Evolutionary conservation across 148 eudicot species (phyloP), one percentile per base, ranked within the genome.

Genomic region (Cornus kousa): DNA sequence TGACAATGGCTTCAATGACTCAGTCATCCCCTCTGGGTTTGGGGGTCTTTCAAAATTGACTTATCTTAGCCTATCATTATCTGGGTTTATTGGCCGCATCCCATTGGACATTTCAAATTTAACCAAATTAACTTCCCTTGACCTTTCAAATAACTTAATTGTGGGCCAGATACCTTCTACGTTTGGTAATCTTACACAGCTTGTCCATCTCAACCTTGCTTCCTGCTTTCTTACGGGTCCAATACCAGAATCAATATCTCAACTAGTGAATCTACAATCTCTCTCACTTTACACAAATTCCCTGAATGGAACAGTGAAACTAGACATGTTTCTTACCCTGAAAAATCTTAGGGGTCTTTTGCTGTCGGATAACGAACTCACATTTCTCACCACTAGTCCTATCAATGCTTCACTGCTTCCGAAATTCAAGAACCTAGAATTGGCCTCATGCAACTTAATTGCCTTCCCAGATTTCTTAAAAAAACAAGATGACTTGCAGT

Each of bases 401-500:
- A 1, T 0, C 20, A 67, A 35, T 8, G 50, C 50, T 53, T 59
- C 6, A 11, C 48, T 73, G n/a, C 43, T 66, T 24, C 37, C 79
- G 7, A 19, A 67, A 9, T 28, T 77, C 16, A 19, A 19, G 31
- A 0, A 0, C 1, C 28, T 76, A 9, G 11, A 17, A 31, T 8
- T 76, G 76, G 10, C 24, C 37, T 5, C 77, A 74, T 82, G 85
- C 79, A 78, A 82, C 74, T 57, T 82, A 53, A 74, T 2, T 9
- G 79, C 46, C 20, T 60, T 82, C 70, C 81, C 81, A 3, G 10
- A 70, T 9, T 73, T 78, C 55, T 62, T 82, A 39, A 65, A 32
- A 8, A 17, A 13, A 13, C 79, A 76, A 35, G 50, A 19, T 6
- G 14, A 48, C 1, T 8, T 76, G 65, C 10, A 24, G 7, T 24